Base-by-base conservation (phyloP, 148 eudicot genomes). In the Chenopodium suecicum region DNA sequence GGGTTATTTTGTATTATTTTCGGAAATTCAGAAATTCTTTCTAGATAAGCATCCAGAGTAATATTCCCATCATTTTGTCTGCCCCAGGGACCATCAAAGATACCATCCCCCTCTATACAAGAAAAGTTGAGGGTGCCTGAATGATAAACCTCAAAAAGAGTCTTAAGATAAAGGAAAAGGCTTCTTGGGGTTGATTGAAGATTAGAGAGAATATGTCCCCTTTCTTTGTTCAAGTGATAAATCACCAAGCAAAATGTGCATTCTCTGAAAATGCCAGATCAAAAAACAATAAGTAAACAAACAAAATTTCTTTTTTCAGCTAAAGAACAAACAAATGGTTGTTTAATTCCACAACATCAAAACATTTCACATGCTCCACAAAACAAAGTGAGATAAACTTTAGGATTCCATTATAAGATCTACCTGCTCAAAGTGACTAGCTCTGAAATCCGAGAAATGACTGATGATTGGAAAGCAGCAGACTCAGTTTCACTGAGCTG, bases 101-200 rank as follows among this genome's bases (percentile, higher is more conserved):
- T 74, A 73, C 85, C 84, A 48, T 78, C 87, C 80, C 80, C 89
- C 77, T 60, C 79, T 71, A 91, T 75, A 76, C 76, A 82, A 83
- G 86, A 85, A 83, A 93, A 86, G 73, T 89, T 78, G 65, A 95
- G 90, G 64, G 87, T 86, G 67, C 98, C 98, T 76, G 91, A 85
- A 81, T 91, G 78, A 81, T 93, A 90, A 88, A 89, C 93, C 90
- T 95, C 98, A 83, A 95, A 78, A 78, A 93, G 85, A 56, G 98
- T 92, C 86, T 95, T 95, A 76, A 95, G 88, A 83, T 93, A 93
- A 70, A 95, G 94, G 85, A 95, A 95, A 72, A 92, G 97, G 86
- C 97, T 93, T 85, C 87, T 82, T 2, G 94, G 93, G 78, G 87
- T 86, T 74, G 97, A 86, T 44, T 52, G 91, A 56, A 95, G 87